Conservation (phyloP, 495 filamentous ascomycete genomes). For the Sordaria brevicollis region DNA sequence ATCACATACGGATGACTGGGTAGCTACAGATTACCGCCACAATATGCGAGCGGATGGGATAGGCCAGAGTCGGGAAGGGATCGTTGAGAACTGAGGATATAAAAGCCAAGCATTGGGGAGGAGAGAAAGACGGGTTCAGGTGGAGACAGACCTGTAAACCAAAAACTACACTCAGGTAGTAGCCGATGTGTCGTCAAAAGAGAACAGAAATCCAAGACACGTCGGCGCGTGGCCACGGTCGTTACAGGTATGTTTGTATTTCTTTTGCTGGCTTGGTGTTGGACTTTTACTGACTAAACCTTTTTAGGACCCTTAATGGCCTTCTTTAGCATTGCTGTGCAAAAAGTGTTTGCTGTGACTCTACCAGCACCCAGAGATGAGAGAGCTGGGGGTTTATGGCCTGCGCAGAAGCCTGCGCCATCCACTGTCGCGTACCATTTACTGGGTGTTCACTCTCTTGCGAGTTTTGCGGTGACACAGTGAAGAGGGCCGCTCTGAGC, state of each 20-base stretch:
- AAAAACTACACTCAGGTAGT: not conserved
- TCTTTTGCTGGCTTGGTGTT: not conserved
- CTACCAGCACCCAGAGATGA: not conserved
- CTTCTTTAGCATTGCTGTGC: not conserved
- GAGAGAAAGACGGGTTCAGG: not conserved
- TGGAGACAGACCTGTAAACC: not conserved
- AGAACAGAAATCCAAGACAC: conserved; percentile 2
- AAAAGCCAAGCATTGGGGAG: not conserved
- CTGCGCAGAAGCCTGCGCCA: not conserved
- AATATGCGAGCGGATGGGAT: not conserved
- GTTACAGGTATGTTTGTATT: not conserved
- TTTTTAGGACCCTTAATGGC: not conserved
- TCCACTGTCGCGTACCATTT: too few species aligned
- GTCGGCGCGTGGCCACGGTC: conserved; percentile 10
- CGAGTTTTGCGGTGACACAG: not conserved
- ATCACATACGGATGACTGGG: not conserved
- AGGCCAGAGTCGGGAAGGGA: not conserved
- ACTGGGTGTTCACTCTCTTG: not conserved
- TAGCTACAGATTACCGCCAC: not conserved
- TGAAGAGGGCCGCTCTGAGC: not conserved
- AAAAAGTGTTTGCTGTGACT: not conserved
- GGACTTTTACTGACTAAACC: not conserved
- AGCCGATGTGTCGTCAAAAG: conserved; percentile 11
- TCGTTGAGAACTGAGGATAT: not conserved
- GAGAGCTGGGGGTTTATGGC: not conserved